Conservation (phyloP, 2,329 filamentous ascomycete species). For the Calonectria pauciramosa region DNA sequence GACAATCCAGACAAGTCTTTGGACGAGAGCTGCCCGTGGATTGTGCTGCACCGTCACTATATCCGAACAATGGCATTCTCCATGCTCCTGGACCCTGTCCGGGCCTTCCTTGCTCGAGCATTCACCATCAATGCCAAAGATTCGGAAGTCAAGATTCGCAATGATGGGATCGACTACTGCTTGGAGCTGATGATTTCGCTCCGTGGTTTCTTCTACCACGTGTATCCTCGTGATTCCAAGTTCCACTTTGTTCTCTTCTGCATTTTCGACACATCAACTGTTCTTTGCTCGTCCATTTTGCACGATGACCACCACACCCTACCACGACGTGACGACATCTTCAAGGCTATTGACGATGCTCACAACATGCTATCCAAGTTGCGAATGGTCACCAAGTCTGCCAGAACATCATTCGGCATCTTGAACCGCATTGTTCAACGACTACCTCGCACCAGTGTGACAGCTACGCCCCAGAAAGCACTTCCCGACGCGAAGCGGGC, state of each 20-base stretch:
- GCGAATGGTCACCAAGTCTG: slow-evolving; percentile 47
- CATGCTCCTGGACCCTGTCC: slow-evolving; percentile 60
- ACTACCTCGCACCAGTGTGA: slow-evolving; percentile 43
- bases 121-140: slow-evolving; percentile 44
- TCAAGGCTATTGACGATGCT: slow-evolving; percentile 54
- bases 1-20: slow-evolving; percentile 56
- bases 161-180: slow-evolving; percentile 58
- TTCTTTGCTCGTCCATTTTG: slow-evolving; percentile 64
- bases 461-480: slow-evolving; percentile 22
- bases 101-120: slow-evolving; percentile 58
- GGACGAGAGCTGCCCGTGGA: slow-evolving; percentile 57
- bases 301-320: slow-evolving; percentile 61
- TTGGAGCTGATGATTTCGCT: slow-evolving; percentile 58
- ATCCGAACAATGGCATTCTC: slow-evolving; percentile 60
- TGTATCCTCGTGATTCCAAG: slow-evolving; percentile 61
- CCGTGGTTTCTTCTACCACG: slow-evolving; percentile 57
- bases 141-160: slow-evolving; percentile 55
- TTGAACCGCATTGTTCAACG: slow-evolving; percentile 47
- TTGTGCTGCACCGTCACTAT: slow-evolving; percentile 61
- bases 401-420: slow-evolving; percentile 50
- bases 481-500: slow-evolving; percentile 27
- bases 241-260: slow-evolving; percentile 64
- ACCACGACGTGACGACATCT: slow-evolving; percentile 56
- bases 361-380: slow-evolving; percentile 52
- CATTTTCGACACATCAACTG: slow-evolving; percentile 65